Conservation (phyloP, 768 basidiomycete species). For the Strobilomyces dryophilus region DNA sequence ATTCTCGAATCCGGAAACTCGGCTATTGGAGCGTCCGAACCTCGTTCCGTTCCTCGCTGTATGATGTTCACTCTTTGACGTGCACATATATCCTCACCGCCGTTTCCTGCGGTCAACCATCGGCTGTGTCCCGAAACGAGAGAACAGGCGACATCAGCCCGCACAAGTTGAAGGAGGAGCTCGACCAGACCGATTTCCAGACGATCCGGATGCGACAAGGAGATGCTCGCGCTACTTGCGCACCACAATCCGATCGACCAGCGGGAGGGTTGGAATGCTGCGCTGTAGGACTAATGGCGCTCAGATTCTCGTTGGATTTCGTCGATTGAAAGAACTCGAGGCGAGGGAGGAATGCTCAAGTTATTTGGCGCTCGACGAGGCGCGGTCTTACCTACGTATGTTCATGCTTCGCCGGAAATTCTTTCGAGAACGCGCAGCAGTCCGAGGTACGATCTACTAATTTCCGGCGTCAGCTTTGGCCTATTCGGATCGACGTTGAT, state of each 20-base stretch:
- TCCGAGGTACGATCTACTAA: constrained; percentile 27
- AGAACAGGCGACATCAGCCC: constrained; percentile 57
- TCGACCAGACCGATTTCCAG: constrained; percentile 62
- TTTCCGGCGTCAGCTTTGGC: not conserved
- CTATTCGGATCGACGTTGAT: not conserved
- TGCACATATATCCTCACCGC: constrained; percentile 74
- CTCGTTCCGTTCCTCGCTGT: constrained; percentile 83
- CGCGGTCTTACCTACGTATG: constrained; percentile 67
- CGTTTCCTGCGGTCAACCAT: constrained; percentile 59
- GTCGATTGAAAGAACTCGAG: constrained; percentile 78
- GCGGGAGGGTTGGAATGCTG: constrained; percentile 70
- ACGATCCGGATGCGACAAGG: constrained; percentile 63
- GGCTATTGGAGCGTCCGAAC: constrained; percentile 63
- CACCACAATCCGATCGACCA: constrained; percentile 93
- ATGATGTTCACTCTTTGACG: constrained; percentile 67
- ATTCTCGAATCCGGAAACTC: constrained; percentile 74
- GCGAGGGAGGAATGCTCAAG: constrained; percentile 65
- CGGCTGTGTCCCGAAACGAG: constrained; percentile 42
- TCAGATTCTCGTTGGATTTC: not conserved
- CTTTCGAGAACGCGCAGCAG: constrained; percentile 42
- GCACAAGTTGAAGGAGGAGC: constrained; percentile 49
- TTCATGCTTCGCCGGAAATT: constrained; percentile 69
- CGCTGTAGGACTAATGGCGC: no score
- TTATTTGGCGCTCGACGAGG: no score
- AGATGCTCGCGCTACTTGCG: constrained; percentile 81